Conservation (phyloP, 495 filamentous ascomycete species). For the Penicillium argentinense region DNA sequence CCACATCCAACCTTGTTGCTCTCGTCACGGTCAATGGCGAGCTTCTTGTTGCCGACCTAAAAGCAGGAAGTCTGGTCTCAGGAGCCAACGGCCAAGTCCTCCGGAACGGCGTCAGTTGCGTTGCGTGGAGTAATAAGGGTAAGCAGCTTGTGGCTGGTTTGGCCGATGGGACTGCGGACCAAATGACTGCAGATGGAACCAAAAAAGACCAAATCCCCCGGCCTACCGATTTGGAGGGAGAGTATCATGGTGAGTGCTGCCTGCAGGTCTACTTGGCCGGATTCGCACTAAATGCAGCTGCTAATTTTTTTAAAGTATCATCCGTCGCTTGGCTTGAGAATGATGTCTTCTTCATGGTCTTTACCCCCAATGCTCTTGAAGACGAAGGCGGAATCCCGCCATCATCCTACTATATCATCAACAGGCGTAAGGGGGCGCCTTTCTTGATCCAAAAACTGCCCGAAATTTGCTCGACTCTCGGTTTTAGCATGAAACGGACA, state of each 20-base stretch:
- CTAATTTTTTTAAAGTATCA: constrained; percentile 60
- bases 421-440: constrained; percentile 52
- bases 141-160: constrained; percentile 92
- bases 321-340: constrained; percentile 88
- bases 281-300: not conserved
- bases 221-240: constrained; percentile 63
- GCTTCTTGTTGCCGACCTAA: constrained; percentile 79
- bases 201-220: constrained; percentile 76
- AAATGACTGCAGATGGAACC: constrained; percentile 78
- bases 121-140: constrained; percentile 88
- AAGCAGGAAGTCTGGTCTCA: constrained; percentile 57
- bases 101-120: constrained; percentile 74
- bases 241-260: constrained; percentile 61
- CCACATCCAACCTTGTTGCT: constrained; percentile 61
- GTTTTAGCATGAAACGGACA: constrained; percentile 50
- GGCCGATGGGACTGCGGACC: constrained; percentile 73
- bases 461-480: constrained; percentile 70
- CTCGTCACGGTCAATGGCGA: constrained; percentile 78
- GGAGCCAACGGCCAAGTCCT: constrained; percentile 65
- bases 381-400: constrained; percentile 51
- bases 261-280: not conserved
- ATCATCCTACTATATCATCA: constrained; percentile 74
- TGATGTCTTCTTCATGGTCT: constrained; percentile 74
- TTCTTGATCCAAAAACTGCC: constrained; percentile 72
- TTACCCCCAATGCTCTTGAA: constrained; percentile 63